phyloP scores from a whole-genome alignment of 345 rosid genomes.

The Rubroshorea leprosula region DNA sequence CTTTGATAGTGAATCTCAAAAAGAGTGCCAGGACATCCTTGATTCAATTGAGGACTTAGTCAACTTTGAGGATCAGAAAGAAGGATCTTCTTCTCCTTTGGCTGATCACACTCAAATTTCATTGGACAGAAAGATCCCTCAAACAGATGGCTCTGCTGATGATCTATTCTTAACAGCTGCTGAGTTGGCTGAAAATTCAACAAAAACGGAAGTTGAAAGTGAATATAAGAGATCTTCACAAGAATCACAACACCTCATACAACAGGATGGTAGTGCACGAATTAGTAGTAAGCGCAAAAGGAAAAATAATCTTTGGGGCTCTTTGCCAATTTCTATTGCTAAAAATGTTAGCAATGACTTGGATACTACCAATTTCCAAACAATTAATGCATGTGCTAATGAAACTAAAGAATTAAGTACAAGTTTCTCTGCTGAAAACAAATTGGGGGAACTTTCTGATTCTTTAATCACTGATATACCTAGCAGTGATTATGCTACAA shows the following conservation, averaged over 20 bases:
- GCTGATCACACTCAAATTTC: conserved; percentile 26
- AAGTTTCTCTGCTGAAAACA: conserved; percentile 22
- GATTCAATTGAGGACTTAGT: conserved; percentile 65
- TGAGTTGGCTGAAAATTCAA: conserved; percentile 34
- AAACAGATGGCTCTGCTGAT: conserved; percentile 46
- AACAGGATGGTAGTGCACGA: conserved; percentile 22
- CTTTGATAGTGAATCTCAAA: conserved; percentile 75
- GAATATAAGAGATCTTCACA: conserved; percentile 27
- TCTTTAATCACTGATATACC: conserved; percentile 26
- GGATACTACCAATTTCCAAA: conserved; percentile 20
- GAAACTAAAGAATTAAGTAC: conserved; percentile 24
- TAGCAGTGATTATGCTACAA: conserved; percentile 22
- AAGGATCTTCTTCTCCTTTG: conserved; percentile 25
- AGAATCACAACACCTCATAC: conserved; percentile 14
- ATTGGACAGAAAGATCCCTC: conserved; percentile 35
- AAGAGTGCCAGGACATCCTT: conserved; percentile 94
- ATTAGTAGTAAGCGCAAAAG: conserved; percentile 30
- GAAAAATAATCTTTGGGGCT: conserved; percentile 52
- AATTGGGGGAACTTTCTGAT: conserved; percentile 25
- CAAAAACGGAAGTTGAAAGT: conserved; percentile 30
- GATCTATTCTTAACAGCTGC: conserved; percentile 27
- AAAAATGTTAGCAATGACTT: conserved; percentile 29
- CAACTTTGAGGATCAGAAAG: conserved; percentile 38
- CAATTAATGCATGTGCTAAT: conserved; percentile 22
- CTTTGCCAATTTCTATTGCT: conserved; percentile 46